Evolutionary conservation across 306 rosid species (phyloP), one percentile per base, ranked within the genome.

Genomic region (Lathyrus sativus): DNA sequence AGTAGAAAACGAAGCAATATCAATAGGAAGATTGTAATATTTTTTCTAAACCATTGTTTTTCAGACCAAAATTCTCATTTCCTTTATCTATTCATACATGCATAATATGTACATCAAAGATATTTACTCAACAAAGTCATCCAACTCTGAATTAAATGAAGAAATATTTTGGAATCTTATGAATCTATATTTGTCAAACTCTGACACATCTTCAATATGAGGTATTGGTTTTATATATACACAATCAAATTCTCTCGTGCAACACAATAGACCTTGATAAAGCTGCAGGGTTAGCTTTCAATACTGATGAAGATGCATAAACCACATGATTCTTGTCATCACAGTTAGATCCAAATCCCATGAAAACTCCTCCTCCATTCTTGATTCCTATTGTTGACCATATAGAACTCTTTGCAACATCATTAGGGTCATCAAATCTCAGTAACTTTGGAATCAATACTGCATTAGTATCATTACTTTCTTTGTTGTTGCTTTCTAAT

Each of bases 221-320:
- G 24, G 26, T 49, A 33, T 33, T 33, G 37, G 37, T 6, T 1
- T 33, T 9, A 18, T 11, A 5, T 51, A 51, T 22, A 19, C n/a
- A 28, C 55, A 70, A 67, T 74, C 75, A 92, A 46, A 84, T 66
- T 65, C 84, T 84, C 82, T 89, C 96, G 6, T 73, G 89, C 79
- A 89, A 92, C 67, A 65, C 79, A 54, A 74, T 51, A 43, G 96
- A 90, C 76, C 92, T 82, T 35, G 92, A 84, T 43, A 89, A 74
- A 67, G 98, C 98, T 26, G 92, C 89, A 3, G 98, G 98, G 72
- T 89, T 92, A 41, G 92, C 90, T 68, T 85, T 87, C 83, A 92
- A 65, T 65, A 79, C 73, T 0, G 80, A 65, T 2, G 86, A 89
- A 7, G 14, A 9, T 28, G 76, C 65, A 63, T 87, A 85, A 44